phyloP scores from a whole-genome alignment of 768 basidiomycete species.

The Mycena epipterygia region DNA sequence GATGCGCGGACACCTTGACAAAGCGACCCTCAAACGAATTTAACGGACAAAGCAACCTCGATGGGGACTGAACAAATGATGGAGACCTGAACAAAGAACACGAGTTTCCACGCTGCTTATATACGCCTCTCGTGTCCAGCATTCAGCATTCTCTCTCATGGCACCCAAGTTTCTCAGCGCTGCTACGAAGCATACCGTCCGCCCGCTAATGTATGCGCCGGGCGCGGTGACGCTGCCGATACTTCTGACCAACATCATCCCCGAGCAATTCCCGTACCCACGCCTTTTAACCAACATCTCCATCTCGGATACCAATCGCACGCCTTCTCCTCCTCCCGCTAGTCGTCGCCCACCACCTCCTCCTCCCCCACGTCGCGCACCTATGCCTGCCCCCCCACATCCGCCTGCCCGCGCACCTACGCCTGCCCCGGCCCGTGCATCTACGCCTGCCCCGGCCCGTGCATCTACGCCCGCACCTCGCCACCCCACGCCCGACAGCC shows the following conservation, averaged over 20 bases:
- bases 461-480: background rate
- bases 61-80: background rate
- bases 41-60: background rate
- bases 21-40: conserved; percentile 1
- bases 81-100: conserved; percentile 12
- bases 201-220: background rate
- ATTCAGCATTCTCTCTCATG: conserved; percentile 1
- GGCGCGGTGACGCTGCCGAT: background rate
- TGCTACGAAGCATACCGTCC: conserved; percentile 1
- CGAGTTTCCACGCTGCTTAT: too few relatives aligned
- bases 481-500: background rate
- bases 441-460: background rate
- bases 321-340: background rate
- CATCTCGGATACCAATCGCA: background rate
- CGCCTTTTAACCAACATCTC: background rate
- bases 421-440: background rate
- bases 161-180: background rate
- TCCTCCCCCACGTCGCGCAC: background rate
- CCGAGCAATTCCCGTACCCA: background rate
- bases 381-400: background rate
- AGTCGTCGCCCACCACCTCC: background rate
- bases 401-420: conserved; percentile 1
- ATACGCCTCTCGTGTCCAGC: background rate
- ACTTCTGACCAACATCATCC: conserved; percentile 5
- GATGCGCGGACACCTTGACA: background rate